A percentile compares a stretch with the other conserved stretches of the same genome.
Evolutionary conservation across 371 early-diverging fungal genomes (phyloP).

Genomic region (Massospora cicadina): DNA sequence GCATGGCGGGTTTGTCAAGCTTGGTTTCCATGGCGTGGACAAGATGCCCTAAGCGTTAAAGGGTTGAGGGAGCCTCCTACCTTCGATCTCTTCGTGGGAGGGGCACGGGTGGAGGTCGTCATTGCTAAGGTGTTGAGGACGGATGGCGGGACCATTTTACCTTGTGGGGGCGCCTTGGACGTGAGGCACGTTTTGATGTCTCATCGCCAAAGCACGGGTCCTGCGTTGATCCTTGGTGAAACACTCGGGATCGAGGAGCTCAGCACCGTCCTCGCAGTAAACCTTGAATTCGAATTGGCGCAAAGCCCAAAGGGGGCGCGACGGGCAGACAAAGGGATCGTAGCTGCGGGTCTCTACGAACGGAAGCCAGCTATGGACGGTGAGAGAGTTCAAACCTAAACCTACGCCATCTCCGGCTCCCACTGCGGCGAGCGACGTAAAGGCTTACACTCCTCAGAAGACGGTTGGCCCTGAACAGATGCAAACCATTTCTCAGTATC

Average conservation of each 20-base stretch:
- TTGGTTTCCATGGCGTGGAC: conserved; percentile 6
- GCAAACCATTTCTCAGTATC: conserved; percentile 2
- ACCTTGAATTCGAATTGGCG: conserved; percentile 8
- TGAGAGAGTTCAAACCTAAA: neutral
- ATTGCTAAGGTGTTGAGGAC: neutral
- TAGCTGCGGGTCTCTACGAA: conserved; percentile 4
- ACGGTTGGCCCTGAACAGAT: neutral
- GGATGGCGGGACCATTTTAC: neutral
- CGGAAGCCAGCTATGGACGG: conserved; percentile 2
- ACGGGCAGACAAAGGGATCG: neutral
- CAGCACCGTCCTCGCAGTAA: neutral
- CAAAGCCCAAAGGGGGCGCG: conserved; percentile 3
- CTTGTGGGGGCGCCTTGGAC: neutral
- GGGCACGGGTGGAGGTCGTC: neutral
- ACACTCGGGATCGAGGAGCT: neutral
- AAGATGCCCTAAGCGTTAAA: neutral
- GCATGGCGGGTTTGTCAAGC: conserved; percentile 1
- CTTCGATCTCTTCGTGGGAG: neutral
- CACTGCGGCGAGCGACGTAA: neutral
- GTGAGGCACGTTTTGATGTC: neutral
- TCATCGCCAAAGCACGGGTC: neutral
- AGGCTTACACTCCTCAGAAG: neutral
- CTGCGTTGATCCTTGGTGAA: neutral
- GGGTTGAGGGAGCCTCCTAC: neutral
- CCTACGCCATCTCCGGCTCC: neutral